phyloP scores from a whole-genome alignment of 208 protist species.

The Trypanosoma boissoni region DNA sequence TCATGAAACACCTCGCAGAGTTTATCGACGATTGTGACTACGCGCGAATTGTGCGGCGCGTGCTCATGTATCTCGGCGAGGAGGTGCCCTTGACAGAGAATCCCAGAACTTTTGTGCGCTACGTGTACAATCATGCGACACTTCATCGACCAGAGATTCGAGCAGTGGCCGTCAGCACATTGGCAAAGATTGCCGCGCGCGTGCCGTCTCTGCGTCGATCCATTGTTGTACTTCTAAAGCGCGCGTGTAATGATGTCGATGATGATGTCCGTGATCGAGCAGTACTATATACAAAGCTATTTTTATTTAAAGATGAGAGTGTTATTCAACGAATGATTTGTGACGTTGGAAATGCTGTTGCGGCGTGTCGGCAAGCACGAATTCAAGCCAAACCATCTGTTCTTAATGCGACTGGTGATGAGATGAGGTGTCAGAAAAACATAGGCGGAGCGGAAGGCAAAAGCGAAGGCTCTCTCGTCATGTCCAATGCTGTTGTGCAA shows the following conservation, averaged over 20 bases:
- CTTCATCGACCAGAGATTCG: conserved; percentile 94
- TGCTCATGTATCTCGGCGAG: conserved; percentile 96
- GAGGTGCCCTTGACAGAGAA: conserved; percentile 89
- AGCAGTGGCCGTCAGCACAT: conserved; percentile 94
- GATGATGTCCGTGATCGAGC: conserved; percentile 99
- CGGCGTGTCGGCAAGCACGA: conserved; percentile 27
- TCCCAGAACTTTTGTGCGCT: conserved; percentile 91
- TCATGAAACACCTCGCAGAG: conserved; percentile 95
- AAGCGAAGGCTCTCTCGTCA: not conserved
- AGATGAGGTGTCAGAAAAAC: conserved; percentile 14
- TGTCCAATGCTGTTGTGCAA: conserved; percentile 45
- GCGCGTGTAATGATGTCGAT: conserved; percentile 93
- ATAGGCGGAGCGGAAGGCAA: not conserved
- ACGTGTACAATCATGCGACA: conserved; percentile 97
- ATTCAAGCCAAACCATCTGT: conserved; percentile 24
- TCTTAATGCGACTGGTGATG: conserved; percentile 10
- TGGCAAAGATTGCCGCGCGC: conserved; percentile 96
- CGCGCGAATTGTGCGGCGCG: conserved; percentile 91
- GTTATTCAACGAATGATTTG: conserved; percentile 60
- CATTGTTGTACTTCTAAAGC: conserved; percentile 91
- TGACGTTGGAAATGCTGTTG: conserved; percentile 66
- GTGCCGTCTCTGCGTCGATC: conserved; percentile 82
- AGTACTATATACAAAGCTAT: conserved; percentile 88
- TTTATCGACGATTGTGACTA: conserved; percentile 99
- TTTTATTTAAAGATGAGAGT: conserved; percentile 74